Evolutionary conservation across 768 basidiomycete species (phyloP).

Genomic region (Rhizopogon sp.): DNA sequence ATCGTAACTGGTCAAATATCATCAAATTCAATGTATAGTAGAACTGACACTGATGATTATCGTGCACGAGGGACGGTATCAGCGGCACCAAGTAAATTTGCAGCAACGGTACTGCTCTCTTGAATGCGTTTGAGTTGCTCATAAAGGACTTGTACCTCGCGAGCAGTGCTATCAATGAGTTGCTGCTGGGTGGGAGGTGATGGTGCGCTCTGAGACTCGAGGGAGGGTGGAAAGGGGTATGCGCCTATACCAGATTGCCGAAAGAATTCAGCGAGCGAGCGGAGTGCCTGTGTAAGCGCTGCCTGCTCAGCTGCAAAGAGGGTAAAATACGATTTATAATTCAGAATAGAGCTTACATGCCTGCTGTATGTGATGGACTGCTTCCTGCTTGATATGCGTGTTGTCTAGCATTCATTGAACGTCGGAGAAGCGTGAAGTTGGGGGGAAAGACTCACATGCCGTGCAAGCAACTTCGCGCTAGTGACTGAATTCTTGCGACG

Average conservation of each 20-base stretch:
- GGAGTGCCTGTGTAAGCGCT: conserved; percentile 47
- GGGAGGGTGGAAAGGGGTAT: conserved; percentile 42
- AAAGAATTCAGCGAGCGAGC: conserved; percentile 42
- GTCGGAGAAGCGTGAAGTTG: neutral
- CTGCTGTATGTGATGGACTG: conserved; percentile 50
- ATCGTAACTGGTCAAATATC: neutral
- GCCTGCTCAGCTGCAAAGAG: conserved; percentile 39
- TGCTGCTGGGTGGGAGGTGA: conserved; percentile 40
- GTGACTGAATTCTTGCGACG: conserved; percentile 41
- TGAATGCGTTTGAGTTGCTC: conserved; percentile 49
- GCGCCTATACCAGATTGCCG: conserved; percentile 63
- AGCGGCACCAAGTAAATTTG: conserved; percentile 31
- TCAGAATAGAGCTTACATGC: conserved; percentile 24
- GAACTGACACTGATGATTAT: neutral
- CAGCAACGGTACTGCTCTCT: conserved; percentile 52
- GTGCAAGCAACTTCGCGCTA: conserved; percentile 43
- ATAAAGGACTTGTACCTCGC: conserved; percentile 40
- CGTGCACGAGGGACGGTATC: conserved; percentile 15
- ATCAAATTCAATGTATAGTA: neutral
- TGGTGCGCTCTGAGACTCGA: conserved; percentile 6
- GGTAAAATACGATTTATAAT: neutral
- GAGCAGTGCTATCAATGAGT: conserved; percentile 37
- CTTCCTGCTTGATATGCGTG: conserved; percentile 55
- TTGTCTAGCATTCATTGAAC: conserved; percentile 34
- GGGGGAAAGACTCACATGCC: conserved; percentile 43